Percentiles rank a stretch among this genome's conserved stretches.
These are phyloP conservation scores for Nicotiana tomentosiformis DNA, from an alignment of 257 asterid species.

Conservation along the genomic window DNA sequence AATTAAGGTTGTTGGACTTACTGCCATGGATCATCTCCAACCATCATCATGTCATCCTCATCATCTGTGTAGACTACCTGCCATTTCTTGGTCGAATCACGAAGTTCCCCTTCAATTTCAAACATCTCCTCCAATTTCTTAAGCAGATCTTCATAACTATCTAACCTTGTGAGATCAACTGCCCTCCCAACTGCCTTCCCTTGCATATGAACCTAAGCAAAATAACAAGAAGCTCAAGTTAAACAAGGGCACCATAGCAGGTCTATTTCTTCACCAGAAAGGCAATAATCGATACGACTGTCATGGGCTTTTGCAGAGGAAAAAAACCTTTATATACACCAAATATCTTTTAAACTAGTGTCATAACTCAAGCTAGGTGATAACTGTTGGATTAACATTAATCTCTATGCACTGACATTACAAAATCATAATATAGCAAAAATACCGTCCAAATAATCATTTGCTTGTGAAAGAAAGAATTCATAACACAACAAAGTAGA, in stretches of 20 bases:
- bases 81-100: slow-evolving; percentile 78
- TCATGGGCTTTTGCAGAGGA: background rate
- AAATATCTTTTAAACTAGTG: background rate
- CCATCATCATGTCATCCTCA: slow-evolving; percentile 99
- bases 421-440: background rate
- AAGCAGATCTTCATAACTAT: slow-evolving; percentile 75
- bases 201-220: slow-evolving; percentile 84
- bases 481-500: background rate
- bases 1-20: slow-evolving; percentile 33
- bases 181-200: slow-evolving; percentile 97
- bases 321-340: background rate
- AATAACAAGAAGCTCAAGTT: background rate
- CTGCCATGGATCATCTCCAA: slow-evolving; percentile 99
- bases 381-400: background rate
- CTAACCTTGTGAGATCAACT: slow-evolving; percentile 70
- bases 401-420: background rate
- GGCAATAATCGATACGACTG: background rate
- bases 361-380: background rate
- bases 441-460: background rate
- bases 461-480: background rate
- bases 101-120: slow-evolving; percentile 76
- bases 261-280: background rate
- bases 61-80: slow-evolving; percentile 92
- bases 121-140: slow-evolving; percentile 87
- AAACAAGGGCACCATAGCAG: background rate